Base-by-base conservation (phyloP, 164 flowering plant genomes). In the Nymphaea thermarum region DNA sequence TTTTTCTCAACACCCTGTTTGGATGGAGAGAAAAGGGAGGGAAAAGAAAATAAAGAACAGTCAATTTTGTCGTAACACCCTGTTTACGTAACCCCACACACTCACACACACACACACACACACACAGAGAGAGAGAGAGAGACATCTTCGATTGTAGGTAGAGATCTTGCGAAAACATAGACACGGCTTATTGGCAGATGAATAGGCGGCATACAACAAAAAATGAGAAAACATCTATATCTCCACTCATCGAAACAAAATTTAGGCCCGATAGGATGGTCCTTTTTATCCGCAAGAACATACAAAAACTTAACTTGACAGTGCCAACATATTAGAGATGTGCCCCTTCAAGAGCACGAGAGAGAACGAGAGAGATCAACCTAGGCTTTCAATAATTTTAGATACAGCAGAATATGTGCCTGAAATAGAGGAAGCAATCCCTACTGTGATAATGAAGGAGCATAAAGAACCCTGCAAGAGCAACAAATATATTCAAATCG, bases 351-450 rank as follows among this genome's bases (percentile, higher is more conserved):
- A 5, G 14, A 5, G 57, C 36, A 25, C 36, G 0, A 61, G 42
- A 6, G 14, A 61, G 63, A 61, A 2, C 5, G 62, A 65, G 53
- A 59, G 63, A 61, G 65, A n/a, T 83, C 75, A 80, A 69, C 72
- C 66, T 77, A 93, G 79, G 44, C 57, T 84, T 65, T 89, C 72
- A 4, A 94, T 71, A 47, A 94, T 91, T 70, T 82, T 77, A 7
- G 86, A 72, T 42, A 94, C 65, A 8, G 98, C 91, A 2, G 97
- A 86, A 68, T 76, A 77, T 3, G 91, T 79, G 64, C 98, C 98
- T 44, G 89, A 65, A 2, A 71, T 76, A 3, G 89, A 79, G 2
- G 96, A 89, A 25, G 86, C 66, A 2, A 71, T 74, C 0, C 97
- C 98, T 14, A 91, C 86, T 15, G 42, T 62, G 18, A 91, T 83